phyloP scores from a whole-genome alignment of 192 early-diverging fungal species.

The Ramicandelaber brevisporus region DNA sequence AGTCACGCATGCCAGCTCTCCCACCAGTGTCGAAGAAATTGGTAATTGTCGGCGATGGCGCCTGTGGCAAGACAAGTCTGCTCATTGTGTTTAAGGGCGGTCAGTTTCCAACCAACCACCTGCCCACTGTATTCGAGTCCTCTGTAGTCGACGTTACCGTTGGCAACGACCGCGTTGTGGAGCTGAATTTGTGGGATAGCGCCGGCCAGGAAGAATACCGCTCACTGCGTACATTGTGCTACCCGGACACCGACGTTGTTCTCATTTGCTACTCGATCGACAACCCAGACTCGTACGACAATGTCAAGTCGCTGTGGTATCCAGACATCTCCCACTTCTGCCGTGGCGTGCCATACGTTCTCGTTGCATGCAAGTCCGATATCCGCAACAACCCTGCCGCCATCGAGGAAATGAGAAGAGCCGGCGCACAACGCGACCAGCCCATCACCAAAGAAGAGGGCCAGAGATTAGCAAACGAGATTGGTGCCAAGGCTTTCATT shows the following conservation, averaged over 20 bases:
- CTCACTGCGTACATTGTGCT: constrained; percentile 72
- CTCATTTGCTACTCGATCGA: constrained; percentile 83
- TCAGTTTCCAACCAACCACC: constrained; percentile 65
- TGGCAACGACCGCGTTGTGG: constrained; percentile 61
- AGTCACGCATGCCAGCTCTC: no score
- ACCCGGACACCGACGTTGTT: constrained; percentile 83
- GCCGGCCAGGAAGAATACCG: constrained; percentile 95
- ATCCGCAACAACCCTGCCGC: constrained; percentile 4
- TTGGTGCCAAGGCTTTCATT: constrained; percentile 54
- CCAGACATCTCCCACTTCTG: constrained; percentile 9
- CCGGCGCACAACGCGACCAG: no score
- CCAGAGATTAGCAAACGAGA: constrained; percentile 27
- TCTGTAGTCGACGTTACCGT: constrained; percentile 71
- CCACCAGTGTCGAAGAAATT: no score
- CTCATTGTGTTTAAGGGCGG: constrained; percentile 64
- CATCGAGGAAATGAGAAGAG: no score
- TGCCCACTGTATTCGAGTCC: constrained; percentile 90
- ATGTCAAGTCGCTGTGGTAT: constrained; percentile 34
- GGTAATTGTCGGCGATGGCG: constrained; percentile 85
- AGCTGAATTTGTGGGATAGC: constrained; percentile 92
- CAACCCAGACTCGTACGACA: constrained; percentile 55
- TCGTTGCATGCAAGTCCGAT: constrained; percentile 9
- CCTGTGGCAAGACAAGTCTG: constrained; percentile 78
- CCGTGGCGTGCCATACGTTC: constrained; percentile 4
- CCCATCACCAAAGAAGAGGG: constrained; percentile 32